phyloP scores from a whole-genome alignment of 2,329 filamentous ascomycete genomes.

The Botrytis paeoniae region DNA sequence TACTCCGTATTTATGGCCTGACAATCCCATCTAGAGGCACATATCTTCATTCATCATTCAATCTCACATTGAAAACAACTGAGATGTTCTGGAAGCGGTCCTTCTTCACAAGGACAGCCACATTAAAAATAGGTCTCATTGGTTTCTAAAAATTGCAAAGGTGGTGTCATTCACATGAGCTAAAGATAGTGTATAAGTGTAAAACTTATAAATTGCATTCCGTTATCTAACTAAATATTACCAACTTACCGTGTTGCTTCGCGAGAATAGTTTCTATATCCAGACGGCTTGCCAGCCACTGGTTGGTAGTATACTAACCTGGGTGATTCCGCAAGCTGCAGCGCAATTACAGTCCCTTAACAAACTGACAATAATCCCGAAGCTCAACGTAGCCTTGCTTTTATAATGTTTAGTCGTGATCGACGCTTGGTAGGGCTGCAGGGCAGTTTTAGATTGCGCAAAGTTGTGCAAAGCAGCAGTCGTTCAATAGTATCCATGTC shows the following conservation, averaged over 20 bases:
- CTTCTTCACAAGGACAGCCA: background rate
- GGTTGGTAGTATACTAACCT: background rate
- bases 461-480: background rate
- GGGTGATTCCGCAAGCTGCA: background rate
- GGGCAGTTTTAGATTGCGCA: background rate
- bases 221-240: background rate
- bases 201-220: background rate
- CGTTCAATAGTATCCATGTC: background rate
- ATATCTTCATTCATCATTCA: background rate
- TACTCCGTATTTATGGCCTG: background rate
- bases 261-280: background rate
- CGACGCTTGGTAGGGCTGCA: background rate
- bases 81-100: no score
- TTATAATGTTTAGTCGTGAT: background rate
- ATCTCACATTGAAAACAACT: background rate
- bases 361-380: background rate
- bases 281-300: background rate
- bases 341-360: background rate
- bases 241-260: background rate
- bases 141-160: rapidly evolving
- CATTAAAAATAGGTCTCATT: background rate
- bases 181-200: background rate
- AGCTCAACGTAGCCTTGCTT: background rate
- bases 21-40: background rate
- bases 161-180: background rate